Evolutionary conservation across 441 rosid species (phyloP).

Genomic region (Geranium incanum): DNA sequence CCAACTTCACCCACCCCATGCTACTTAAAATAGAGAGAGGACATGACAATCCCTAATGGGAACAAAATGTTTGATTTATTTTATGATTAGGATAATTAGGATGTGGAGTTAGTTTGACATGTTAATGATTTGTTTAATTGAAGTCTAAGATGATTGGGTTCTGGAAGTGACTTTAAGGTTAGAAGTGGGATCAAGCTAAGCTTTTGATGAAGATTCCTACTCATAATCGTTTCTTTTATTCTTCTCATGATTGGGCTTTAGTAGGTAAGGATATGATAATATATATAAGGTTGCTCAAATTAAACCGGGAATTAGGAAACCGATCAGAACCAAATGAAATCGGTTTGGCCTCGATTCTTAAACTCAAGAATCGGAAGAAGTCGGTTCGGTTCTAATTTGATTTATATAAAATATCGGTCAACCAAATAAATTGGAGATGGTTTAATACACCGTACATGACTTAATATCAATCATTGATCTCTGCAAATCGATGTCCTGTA

Average conservation of each 20-base stretch:
- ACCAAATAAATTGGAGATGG: no score
- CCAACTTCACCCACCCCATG: conserved; percentile 15
- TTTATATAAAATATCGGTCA: no score
- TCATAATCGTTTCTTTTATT: neutral
- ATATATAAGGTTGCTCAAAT: no score
- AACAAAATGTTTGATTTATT: conserved; percentile 19
- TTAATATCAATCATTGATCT: no score
- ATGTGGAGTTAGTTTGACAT: neutral
- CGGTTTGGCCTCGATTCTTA: no score
- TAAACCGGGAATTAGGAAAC: no score
- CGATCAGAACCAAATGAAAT: no score
- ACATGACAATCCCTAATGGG: neutral
- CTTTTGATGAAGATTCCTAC: neutral
- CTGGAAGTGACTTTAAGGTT: conserved; percentile 15
- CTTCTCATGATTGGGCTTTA: neutral
- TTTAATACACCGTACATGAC: no score
- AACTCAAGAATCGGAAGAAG: no score
- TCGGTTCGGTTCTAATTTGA: no score
- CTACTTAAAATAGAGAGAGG: conserved; percentile 19
- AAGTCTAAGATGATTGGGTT: conserved; percentile 19
- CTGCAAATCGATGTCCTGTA: no score
- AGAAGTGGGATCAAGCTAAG: conserved; percentile 21
- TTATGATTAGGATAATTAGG: neutral
- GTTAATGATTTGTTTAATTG: conserved; percentile 26
- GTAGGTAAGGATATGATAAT: no score